phyloP scores from a whole-genome alignment of 305 asterid genomes.

The Petunia hybrid region DNA sequence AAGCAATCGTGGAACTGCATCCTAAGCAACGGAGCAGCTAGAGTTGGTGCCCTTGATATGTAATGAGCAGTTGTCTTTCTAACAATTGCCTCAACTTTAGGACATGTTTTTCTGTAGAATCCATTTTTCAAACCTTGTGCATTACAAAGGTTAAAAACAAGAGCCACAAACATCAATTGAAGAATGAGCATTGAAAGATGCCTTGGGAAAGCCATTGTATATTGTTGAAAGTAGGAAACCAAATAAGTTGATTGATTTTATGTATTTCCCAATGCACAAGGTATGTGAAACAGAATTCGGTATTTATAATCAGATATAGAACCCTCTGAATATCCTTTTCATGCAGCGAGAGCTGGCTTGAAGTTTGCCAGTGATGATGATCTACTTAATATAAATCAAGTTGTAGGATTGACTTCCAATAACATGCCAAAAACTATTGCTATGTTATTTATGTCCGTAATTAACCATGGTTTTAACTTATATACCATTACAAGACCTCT shows the following conservation, averaged over 20 bases:
- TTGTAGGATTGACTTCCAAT: neutral
- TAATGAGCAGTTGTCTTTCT: constrained; percentile 41
- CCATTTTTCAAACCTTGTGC: constrained; percentile 49
- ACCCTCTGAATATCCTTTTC: neutral
- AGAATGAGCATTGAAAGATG: constrained; percentile 33
- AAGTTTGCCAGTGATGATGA: neutral
- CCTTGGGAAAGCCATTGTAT: constrained; percentile 50
- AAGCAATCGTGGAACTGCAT: constrained; percentile 73
- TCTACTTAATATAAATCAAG: neutral
- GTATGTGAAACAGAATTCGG: neutral
- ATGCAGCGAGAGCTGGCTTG: neutral
- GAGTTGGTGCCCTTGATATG: constrained; percentile 52
- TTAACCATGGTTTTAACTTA: too few relatives aligned
- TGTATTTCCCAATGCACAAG: neutral
- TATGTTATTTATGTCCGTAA: neutral
- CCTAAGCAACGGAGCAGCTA: constrained; percentile 57
- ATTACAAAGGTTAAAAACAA: constrained; percentile 37
- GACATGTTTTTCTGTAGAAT: constrained; percentile 59
- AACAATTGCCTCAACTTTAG: constrained; percentile 52
- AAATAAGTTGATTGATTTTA: neutral
- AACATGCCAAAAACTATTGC: neutral
- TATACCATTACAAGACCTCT: too few relatives aligned
- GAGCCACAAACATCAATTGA: constrained; percentile 35
- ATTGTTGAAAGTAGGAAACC: neutral
- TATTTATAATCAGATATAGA: neutral